These are phyloP conservation scores for Phytophthora citrophthora DNA, from an alignment of 352 stramenopile species.

Conservation along the genomic window DNA sequence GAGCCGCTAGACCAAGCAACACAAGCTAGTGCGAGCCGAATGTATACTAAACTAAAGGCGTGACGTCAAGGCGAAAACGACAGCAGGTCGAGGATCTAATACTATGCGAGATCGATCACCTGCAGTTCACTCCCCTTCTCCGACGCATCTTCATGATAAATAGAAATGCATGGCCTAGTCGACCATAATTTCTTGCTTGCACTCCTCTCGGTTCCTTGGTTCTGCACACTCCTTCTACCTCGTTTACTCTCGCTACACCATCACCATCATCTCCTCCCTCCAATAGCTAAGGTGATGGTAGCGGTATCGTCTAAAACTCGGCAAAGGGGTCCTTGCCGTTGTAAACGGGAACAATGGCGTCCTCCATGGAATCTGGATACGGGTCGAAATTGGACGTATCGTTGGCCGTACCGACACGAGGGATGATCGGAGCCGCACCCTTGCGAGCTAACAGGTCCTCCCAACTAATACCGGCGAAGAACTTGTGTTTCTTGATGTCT, in stretches of 20 bases:
- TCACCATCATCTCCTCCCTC: conserved; percentile 22
- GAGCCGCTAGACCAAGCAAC: conserved; percentile 14
- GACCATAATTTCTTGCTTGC: conserved; percentile 41
- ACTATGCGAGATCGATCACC: conserved; percentile 6
- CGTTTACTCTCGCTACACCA: conserved; percentile 13
- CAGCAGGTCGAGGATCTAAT: conserved; percentile 1
- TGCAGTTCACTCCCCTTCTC: conserved; percentile 3
- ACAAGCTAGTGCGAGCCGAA: conserved; percentile 27
- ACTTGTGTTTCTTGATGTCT: conserved; percentile 98
- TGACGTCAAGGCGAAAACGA: conserved; percentile 9
- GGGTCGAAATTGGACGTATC: conserved; percentile 98
- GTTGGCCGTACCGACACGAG: conserved; percentile 87
- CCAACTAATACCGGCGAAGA: conserved; percentile 93
- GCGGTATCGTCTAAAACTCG: conserved; percentile 83
- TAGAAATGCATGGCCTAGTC: conserved; percentile 40
- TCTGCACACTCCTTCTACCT: conserved; percentile 14
- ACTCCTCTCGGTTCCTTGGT: conserved; percentile 9
- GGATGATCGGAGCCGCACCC: conserved; percentile 93
- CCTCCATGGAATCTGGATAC: conserved; percentile 94
- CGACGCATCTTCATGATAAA: conserved; percentile 35
- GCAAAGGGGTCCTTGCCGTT: conserved; percentile 93
- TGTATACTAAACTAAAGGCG: conserved; percentile 41
- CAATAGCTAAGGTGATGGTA: conserved; percentile 8
- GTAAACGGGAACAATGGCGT: conserved; percentile 92
- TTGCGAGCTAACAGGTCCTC: conserved; percentile 91